Evolutionary conservation across 495 filamentous ascomycete species (phyloP), one percentile per base, ranked within the genome.

Genomic region (Daldinia loculata): DNA sequence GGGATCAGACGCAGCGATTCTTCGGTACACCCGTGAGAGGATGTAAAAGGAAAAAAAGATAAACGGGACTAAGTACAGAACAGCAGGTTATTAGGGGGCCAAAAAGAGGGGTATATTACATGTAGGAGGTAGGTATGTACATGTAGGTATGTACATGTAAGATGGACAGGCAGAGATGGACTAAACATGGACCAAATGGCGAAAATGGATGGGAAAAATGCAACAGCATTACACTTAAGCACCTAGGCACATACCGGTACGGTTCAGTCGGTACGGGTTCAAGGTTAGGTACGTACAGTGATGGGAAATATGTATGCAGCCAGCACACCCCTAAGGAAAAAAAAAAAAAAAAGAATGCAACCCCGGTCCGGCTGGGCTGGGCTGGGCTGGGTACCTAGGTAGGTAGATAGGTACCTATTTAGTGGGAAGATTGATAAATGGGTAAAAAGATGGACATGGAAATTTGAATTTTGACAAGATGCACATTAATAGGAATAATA

Each of bases 41-140:
- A 66, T 62, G 51, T 2, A 57, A 41, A 60, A 32, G 69, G 61
- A 55, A 65, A 58, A 56, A 67, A 7, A 57, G 6, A 55, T 61
- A 68, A 56, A 70, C 27, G 66, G 55, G 53, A 48, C 63, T 66
- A 61, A 60, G 64, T 51, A 64, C 63, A 61, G 57, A 74, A 67
- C 53, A 60, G 61, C 66, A 24, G 52, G 71, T 66, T 64, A 62
- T 68, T 73, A 67, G 58, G 74, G 74, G 74, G 62, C 63, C 61
- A 56, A 63, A 70, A 74, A 75, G 68, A 71, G 71, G 71, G 74
- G 74, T 76, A 71, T 68, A 48, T 36, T 34, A 56, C 26, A 56
- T 32, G 53, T 56, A 56, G 11, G 15, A 14, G 12, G 11, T 36
- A 36, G 9, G 32, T 34, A 34, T 34, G 32, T 29, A 29, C 27